These are phyloP conservation scores for Pichia sp. DNA, from an alignment of 1,139 yeast genomes.

Conservation along the genomic window DNA sequence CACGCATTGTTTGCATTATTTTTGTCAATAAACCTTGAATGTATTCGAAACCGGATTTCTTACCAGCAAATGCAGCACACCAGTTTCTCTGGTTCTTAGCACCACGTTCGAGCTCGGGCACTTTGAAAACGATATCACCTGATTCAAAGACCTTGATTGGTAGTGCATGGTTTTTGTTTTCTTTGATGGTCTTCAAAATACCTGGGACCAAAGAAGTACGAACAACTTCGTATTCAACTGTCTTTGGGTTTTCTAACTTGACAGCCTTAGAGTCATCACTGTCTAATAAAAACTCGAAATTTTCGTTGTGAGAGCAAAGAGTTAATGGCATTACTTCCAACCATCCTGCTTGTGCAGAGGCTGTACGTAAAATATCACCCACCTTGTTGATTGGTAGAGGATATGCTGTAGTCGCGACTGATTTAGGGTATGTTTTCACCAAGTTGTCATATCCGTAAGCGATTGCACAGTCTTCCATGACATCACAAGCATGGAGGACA, in stretches of 20 bases:
- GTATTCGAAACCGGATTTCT: constrained; percentile 88
- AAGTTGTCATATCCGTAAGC: constrained; percentile 93
- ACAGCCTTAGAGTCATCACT: constrained; percentile 80
- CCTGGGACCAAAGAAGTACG: constrained; percentile 95
- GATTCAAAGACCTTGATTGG: constrained; percentile 94
- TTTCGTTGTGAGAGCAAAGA: constrained; percentile 93
- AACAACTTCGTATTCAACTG: constrained; percentile 94
- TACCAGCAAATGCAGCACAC: constrained; percentile 93
- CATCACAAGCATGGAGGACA: constrained; percentile 94
- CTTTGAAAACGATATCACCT: constrained; percentile 91
- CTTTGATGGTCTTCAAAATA: constrained; percentile 88
- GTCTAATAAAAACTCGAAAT: constrained; percentile 77
- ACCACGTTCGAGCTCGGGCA: constrained; percentile 70
- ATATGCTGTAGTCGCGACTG: constrained; percentile 77
- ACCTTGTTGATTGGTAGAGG: constrained; percentile 90
- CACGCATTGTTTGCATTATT: constrained; percentile 93
- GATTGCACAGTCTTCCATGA: constrained; percentile 98
- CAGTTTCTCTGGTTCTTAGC: constrained; percentile 92
- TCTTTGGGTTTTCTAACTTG: constrained; percentile 92
- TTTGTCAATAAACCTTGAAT: constrained; percentile 95
- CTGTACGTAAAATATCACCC: constrained; percentile 83
- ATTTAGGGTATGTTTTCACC: constrained; percentile 72
- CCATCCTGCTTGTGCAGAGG: constrained; percentile 95
- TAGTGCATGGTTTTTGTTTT: constrained; percentile 90
- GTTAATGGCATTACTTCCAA: constrained; percentile 94